These are phyloP conservation scores for Tolypocladium paradoxum DNA, from an alignment of 2,329 filamentous ascomycete species.

Conservation along the genomic window DNA sequence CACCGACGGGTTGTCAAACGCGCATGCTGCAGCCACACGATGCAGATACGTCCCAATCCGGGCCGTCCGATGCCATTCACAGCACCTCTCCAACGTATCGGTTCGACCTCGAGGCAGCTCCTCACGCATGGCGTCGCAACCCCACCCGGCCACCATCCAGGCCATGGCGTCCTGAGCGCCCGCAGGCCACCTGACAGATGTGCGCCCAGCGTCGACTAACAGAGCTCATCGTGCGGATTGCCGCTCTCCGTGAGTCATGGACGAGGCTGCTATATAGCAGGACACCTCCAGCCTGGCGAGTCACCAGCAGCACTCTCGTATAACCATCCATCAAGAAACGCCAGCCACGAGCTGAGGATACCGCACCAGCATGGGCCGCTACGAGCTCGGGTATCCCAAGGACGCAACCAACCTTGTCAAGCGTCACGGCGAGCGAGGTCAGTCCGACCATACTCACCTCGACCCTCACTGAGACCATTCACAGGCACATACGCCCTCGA, in stretches of 20 bases:
- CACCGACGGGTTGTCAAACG: too few species aligned
- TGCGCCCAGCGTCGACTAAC: too few species aligned
- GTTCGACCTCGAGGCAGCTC: not conserved
- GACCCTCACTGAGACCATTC: not conserved
- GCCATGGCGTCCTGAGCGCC: too few species aligned
- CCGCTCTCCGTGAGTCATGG: not conserved
- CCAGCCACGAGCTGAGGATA: not conserved
- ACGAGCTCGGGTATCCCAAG: constrained; percentile 50
- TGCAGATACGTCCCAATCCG: too few species aligned
- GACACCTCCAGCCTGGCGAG: not conserved
- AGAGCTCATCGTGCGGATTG: not conserved
- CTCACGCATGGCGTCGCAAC: not conserved
- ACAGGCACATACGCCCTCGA: constrained; percentile 60
- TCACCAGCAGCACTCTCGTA: not conserved
- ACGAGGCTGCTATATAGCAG: not conserved
- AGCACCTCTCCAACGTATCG: too few species aligned
- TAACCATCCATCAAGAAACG: not conserved
- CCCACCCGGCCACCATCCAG: not conserved
- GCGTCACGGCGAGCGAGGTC: constrained; percentile 54
- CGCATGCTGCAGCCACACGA: too few species aligned
- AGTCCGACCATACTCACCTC: constrained; percentile 1
- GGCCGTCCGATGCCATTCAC: too few species aligned
- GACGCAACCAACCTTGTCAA: constrained; percentile 55
- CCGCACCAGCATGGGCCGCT: constrained; percentile 19
- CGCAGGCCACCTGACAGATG: too few species aligned